These are phyloP conservation scores for Adansonia digitata DNA, from an alignment of 345 rosid species.

Conservation along the genomic window DNA sequence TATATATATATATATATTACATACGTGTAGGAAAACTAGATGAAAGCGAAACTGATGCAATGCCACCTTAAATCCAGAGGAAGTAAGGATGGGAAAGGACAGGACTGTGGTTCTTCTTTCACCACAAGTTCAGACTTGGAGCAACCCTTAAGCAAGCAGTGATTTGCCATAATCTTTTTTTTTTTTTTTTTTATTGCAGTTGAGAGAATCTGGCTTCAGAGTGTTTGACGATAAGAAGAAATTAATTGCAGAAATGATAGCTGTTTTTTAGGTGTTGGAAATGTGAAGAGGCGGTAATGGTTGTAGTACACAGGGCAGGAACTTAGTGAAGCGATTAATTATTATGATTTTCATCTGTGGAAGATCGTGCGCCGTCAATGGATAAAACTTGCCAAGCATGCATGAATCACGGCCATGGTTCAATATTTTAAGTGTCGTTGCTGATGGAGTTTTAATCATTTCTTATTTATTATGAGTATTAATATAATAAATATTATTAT, in stretches of 20 bases:
- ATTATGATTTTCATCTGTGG: not conserved
- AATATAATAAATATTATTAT: too few species aligned
- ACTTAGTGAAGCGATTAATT: not conserved
- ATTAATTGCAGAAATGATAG: not conserved
- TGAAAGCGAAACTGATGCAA: not conserved
- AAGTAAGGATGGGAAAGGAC: not conserved
- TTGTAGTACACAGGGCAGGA: not conserved
- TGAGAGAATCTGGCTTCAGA: not conserved
- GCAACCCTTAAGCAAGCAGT: not conserved
- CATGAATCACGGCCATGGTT: not conserved
- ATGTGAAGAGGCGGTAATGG: not conserved
- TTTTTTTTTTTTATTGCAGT: too few species aligned
- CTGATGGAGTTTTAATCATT: too few species aligned
- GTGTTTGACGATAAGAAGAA: not conserved
- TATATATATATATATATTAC: too few species aligned
- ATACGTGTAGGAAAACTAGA: not conserved
- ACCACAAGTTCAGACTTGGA: not conserved
- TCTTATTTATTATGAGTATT: too few species aligned
- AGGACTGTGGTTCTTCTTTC: not conserved
- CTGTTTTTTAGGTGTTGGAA: not conserved
- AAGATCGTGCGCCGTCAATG: constrained; percentile 12
- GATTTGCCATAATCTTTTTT: constrained; percentile 4
- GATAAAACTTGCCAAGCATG: constrained; percentile 10
- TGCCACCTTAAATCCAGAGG: not conserved
- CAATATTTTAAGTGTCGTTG: too few species aligned